Conservation (phyloP, 1,139 yeast genomes). For the Wickerhamiella pararugosa region DNA sequence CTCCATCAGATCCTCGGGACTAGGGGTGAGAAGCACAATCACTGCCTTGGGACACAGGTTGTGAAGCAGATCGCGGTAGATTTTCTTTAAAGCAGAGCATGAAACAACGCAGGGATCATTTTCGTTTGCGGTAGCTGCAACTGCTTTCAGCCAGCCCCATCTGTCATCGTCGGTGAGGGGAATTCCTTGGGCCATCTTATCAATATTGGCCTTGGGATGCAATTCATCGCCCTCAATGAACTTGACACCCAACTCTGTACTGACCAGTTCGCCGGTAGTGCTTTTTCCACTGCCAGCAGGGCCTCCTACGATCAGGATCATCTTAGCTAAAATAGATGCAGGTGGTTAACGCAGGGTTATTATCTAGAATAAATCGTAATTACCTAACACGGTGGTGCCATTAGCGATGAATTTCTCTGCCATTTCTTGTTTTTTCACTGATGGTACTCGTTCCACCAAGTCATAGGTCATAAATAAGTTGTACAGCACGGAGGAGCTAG, state of each 20-base stretch:
- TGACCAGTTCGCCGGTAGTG: slow-evolving; percentile 48
- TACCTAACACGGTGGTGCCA: too few species aligned
- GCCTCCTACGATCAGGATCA: slow-evolving; percentile 43
- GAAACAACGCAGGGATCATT: slow-evolving; percentile 37
- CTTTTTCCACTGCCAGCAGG: slow-evolving; percentile 94
- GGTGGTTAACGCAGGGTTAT: too few species aligned
- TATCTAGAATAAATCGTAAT: too few species aligned
- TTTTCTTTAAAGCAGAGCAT: slow-evolving; percentile 69
- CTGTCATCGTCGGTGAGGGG: slow-evolving; percentile 83
- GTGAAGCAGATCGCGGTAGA: slow-evolving; percentile 48
- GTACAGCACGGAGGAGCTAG: slow-evolving; percentile 4
- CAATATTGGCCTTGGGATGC: slow-evolving; percentile 60
- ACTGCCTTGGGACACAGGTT: slow-evolving; percentile 17
- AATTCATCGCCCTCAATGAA: slow-evolving; percentile 76
- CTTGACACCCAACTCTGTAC: slow-evolving; percentile 33
- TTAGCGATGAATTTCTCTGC: too few species aligned
- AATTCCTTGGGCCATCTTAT: slow-evolving; percentile 65
- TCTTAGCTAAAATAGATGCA: neutral
- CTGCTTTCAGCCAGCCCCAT: slow-evolving; percentile 65
- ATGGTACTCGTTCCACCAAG: slow-evolving; percentile 3
- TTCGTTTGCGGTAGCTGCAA: slow-evolving; percentile 30
- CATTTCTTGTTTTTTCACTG: too few species aligned
- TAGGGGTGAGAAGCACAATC: slow-evolving; percentile 51
- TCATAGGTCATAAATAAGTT: slow-evolving; percentile 13
- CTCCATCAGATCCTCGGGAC: slow-evolving; percentile 40